Evolutionary conservation across 345 rosid species (phyloP).

Genomic region (Microcos paniculata): DNA sequence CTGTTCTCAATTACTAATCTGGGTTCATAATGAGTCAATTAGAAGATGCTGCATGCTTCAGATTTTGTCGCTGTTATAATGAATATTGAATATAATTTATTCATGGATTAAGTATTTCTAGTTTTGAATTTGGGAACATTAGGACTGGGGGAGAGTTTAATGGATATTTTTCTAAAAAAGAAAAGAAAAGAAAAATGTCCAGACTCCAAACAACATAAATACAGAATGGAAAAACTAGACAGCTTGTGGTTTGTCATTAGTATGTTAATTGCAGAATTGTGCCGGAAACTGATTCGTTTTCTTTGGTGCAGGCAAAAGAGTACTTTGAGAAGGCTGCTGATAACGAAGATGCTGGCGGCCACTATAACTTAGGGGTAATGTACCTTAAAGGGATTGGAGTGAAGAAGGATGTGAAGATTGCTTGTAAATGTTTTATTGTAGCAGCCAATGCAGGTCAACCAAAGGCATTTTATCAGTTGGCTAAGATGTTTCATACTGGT

Average conservation of each 20-base stretch:
- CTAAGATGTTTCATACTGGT: conserved; percentile 97
- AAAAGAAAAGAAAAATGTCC: background rate
- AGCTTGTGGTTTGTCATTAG: background rate
- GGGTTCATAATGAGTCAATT: background rate
- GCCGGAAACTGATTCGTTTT: conserved; percentile 8
- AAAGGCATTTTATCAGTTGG: conserved; percentile 97
- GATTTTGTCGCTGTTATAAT: background rate
- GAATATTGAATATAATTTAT: background rate
- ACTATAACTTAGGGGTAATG: conserved; percentile 95
- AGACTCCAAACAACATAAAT: background rate
- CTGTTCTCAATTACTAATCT: background rate
- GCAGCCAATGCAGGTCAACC: conserved; percentile 98
- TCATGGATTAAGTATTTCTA: background rate
- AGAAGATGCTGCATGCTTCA: background rate
- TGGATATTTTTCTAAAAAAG: background rate
- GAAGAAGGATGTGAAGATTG: conserved; percentile 78
- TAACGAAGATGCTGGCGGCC: conserved; percentile 77
- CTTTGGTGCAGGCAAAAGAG: conserved; percentile 77
- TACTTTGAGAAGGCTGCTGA: conserved; percentile 92
- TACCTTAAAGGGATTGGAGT: conserved; percentile 89
- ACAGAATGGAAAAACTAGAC: background rate
- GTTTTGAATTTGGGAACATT: background rate
- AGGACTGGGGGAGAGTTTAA: background rate
- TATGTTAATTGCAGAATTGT: background rate
- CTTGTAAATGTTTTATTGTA: conserved; percentile 60